phyloP scores from a whole-genome alignment of 164 flowering plant genomes.

The Macadamia tetraphylla region DNA sequence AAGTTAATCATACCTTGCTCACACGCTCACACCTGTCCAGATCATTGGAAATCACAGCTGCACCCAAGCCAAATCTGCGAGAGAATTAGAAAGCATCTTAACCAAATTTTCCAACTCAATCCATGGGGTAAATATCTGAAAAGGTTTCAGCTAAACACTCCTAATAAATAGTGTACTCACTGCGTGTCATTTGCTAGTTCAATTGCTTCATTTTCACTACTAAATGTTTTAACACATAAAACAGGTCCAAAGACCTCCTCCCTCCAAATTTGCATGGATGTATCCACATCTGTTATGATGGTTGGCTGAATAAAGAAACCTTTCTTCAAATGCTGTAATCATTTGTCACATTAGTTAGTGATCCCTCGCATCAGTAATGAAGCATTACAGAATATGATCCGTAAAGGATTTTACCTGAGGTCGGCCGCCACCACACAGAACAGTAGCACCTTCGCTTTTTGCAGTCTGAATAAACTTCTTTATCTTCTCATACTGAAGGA shows the following conservation, averaged over 20 bases:
- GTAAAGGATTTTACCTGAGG: conserved; percentile 51
- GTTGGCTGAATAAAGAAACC: conserved; percentile 84
- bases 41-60: conserved; percentile 88
- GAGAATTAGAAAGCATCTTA: conserved; percentile 9
- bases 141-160: neutral
- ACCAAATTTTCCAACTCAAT: conserved; percentile 2
- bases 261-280: conserved; percentile 96
- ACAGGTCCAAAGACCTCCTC: conserved; percentile 99
- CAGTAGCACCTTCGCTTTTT: conserved; percentile 90
- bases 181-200: conserved; percentile 84
- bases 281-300: conserved; percentile 67
- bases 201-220: conserved; percentile 87
- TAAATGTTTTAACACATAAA: conserved; percentile 80
- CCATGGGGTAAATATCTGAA: neutral
- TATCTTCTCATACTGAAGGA: conserved; percentile 79
- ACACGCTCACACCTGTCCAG: conserved; percentile 87
- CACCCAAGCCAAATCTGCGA: conserved; percentile 78
- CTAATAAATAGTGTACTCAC: conserved; percentile 35
- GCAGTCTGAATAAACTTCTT: conserved; percentile 76
- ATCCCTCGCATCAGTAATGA: neutral
- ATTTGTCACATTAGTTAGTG: conserved; percentile 1
- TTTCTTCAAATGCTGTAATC: conserved; percentile 73
- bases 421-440: conserved; percentile 73
- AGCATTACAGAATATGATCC: neutral
- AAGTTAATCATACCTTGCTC: conserved; percentile 49